A percentile compares a stretch with the other conserved stretches of the same genome.
These are phyloP conservation scores for Cupressus sempervirens DNA, from an alignment of 75 land plant species.

Conservation along the genomic window DNA sequence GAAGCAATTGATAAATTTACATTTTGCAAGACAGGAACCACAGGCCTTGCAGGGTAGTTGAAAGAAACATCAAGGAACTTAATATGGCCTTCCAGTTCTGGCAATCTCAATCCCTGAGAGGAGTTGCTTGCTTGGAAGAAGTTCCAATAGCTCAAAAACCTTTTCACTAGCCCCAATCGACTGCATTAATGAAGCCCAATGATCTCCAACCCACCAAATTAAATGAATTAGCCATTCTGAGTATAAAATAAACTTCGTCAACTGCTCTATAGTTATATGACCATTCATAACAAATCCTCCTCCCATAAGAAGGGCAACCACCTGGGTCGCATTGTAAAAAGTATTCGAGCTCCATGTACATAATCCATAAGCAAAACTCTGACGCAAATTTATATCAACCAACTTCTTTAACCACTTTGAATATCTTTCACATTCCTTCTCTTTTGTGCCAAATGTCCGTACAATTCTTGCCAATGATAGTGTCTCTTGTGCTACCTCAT, in stretches of 20 bases:
- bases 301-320: conserved; percentile 78
- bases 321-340: conserved; percentile 86
- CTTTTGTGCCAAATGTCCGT: conserved; percentile 87
- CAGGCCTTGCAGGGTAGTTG: too few species aligned
- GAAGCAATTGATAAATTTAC: too few species aligned
- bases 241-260: conserved; percentile 88
- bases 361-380: conserved; percentile 81
- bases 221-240: conserved; percentile 92
- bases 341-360: conserved; percentile 80
- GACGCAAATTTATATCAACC: conserved; percentile 71
- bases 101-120: too few species aligned
- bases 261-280: conserved; percentile 76
- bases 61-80: too few species aligned
- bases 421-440: conserved; percentile 69
- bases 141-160: conserved; percentile 80
- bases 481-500: conserved; percentile 93
- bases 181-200: conserved; percentile 86
- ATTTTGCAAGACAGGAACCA: too few species aligned
- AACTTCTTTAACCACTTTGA: conserved; percentile 63
- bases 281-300: conserved; percentile 72
- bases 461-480: conserved; percentile 77
- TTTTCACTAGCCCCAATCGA: conserved; percentile 95
- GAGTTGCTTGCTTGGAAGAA: conserved; percentile 65
- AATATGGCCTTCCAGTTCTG: too few species aligned
- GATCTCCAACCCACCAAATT: conserved; percentile 93